These are phyloP conservation scores for Xylariales sp. DNA, from an alignment of 2,329 filamentous ascomycete species.

Conservation along the genomic window DNA sequence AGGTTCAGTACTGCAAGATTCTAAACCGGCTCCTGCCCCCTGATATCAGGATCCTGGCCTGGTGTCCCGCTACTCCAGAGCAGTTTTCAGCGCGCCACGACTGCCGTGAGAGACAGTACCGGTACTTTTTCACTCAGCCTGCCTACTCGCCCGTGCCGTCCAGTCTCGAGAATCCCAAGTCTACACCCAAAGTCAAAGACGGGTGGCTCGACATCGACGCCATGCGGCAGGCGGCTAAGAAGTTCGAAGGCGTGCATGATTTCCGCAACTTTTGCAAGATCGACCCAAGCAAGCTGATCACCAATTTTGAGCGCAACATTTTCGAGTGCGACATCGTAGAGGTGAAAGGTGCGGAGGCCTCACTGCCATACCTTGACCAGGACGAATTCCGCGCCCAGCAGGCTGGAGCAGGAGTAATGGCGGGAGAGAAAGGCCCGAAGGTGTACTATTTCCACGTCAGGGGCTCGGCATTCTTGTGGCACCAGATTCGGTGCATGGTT, in stretches of 20 bases:
- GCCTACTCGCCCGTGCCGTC: constrained; percentile 68
- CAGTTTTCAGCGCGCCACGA: constrained; percentile 90
- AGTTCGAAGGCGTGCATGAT: constrained; percentile 81
- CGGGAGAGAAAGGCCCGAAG: constrained; percentile 33
- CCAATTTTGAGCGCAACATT: constrained; percentile 75
- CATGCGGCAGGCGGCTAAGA: constrained; percentile 78
- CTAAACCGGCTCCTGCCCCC: constrained; percentile 84
- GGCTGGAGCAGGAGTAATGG: constrained; percentile 10
- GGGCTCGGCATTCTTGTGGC: constrained; percentile 93
- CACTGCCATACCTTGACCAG: constrained; percentile 50
- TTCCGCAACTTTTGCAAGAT: constrained; percentile 98
- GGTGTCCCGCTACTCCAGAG: constrained; percentile 78
- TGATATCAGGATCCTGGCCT: constrained; percentile 87
- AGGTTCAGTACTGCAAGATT: constrained; percentile 77
- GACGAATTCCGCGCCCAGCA: constrained; percentile 37
- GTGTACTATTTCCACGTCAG: constrained; percentile 86
- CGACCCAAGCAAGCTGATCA: constrained; percentile 84
- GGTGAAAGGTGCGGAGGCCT: constrained; percentile 50
- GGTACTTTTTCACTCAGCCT: constrained; percentile 97
- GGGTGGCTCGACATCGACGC: constrained; percentile 84
- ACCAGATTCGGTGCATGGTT: constrained; percentile 96
- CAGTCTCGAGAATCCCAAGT: constrained; percentile 39
- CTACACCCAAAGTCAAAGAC: constrained; percentile 37
- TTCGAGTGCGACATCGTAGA: constrained; percentile 76
- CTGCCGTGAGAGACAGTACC: constrained; percentile 85